Evolutionary conservation across 2,329 filamentous ascomycete species (phyloP).

Genomic region (Apiospora pterosperma): DNA sequence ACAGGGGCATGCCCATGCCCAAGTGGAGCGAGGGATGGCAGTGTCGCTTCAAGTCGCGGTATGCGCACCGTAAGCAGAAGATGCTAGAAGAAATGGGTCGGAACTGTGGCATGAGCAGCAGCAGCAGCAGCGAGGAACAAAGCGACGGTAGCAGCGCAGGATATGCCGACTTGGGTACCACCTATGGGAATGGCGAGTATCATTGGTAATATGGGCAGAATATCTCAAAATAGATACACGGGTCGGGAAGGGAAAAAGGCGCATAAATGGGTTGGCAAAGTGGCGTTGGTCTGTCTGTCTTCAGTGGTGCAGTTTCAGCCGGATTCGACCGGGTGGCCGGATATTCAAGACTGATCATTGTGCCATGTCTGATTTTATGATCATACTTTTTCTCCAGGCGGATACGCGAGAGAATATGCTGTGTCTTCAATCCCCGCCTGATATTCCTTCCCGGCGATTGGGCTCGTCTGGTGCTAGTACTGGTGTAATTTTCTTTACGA

Average conservation of each 20-base stretch:
- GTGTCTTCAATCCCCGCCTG: neutral
- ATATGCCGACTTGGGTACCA: neutral
- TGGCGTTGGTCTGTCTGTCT: neutral
- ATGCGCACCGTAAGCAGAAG: conserved; percentile 10
- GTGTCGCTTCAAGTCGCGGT: conserved; percentile 9
- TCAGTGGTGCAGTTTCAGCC: neutral
- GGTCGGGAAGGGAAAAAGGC: neutral
- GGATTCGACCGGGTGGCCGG: neutral
- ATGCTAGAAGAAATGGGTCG: conserved; percentile 8
- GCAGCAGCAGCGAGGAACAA: neutral
- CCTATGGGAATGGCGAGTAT: neutral
- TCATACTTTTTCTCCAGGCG: neutral
- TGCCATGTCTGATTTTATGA: neutral
- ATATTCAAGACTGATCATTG: neutral
- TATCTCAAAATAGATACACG: neutral
- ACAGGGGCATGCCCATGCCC: conserved; percentile 10
- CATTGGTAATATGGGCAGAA: too few relatives aligned
- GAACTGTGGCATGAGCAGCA: conserved; percentile 6
- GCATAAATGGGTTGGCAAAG: neutral
- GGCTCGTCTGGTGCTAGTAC: neutral
- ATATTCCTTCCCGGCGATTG: neutral
- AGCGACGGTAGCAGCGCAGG: neutral
- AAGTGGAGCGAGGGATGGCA: conserved; percentile 13
- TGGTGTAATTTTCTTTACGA: neutral
- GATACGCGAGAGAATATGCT: neutral